These are phyloP conservation scores for Suaeda aralocaspica DNA, from an alignment of 148 eudicot species.

Conservation along the genomic window DNA sequence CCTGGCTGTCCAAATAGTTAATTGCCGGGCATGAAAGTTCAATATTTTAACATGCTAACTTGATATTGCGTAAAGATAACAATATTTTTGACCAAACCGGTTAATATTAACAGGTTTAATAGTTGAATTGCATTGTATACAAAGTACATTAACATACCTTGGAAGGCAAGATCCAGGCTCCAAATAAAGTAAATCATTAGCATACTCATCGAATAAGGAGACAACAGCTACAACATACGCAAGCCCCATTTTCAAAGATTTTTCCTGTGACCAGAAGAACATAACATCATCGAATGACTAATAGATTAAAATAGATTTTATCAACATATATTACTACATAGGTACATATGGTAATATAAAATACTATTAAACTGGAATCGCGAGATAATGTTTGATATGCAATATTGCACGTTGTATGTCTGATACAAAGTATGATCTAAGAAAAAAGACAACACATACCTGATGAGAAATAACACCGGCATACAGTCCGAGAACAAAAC, in stretches of 20 bases:
- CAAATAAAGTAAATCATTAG: conserved; percentile 71
- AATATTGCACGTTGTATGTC: background rate
- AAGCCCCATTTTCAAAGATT: conserved; percentile 67
- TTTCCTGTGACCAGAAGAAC: conserved; percentile 47
- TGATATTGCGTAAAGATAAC: background rate
- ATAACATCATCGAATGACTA: background rate
- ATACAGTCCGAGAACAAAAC: conserved; percentile 70
- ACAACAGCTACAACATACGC: conserved; percentile 63
- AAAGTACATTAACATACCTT: conserved; percentile 65
- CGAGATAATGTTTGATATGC: background rate
- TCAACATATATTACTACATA: background rate
- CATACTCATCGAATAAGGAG: conserved; percentile 78
- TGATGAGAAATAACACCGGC: conserved; percentile 72
- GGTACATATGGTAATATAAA: background rate
- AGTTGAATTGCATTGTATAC: background rate
- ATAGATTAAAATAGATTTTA: background rate
- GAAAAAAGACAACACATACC: conserved; percentile 29
- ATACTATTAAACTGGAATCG: background rate
- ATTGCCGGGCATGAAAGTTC: conserved; percentile 24
- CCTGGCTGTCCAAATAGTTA: conserved; percentile 65
- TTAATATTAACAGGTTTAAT: background rate
- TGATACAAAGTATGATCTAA: background rate
- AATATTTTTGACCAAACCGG: no score
- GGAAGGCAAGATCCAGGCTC: conserved; percentile 85
- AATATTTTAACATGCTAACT: background rate